phyloP scores from a whole-genome alignment of 2,329 filamentous ascomycete genomes.

The Leptographium radiaticola region DNA sequence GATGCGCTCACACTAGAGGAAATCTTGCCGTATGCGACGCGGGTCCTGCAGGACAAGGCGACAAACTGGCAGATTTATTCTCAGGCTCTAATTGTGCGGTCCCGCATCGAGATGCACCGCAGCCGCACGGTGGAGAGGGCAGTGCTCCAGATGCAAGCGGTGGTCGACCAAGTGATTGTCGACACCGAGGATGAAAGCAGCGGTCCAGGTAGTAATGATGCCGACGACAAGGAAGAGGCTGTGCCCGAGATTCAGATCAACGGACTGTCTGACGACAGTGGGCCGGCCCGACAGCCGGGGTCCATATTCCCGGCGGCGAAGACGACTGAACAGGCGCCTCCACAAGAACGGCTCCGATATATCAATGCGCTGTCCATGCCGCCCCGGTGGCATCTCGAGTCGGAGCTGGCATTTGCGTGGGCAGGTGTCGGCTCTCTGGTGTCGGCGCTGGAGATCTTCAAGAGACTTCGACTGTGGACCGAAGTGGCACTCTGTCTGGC shows the following conservation, averaged over 20 bases:
- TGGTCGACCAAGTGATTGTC: constrained; percentile 88
- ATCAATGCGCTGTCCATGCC: constrained; percentile 75
- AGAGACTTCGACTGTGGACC: constrained; percentile 83
- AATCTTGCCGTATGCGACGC: constrained; percentile 77
- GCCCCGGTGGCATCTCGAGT: constrained; percentile 85
- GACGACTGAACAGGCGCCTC: constrained; percentile 63
- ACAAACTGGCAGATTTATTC: constrained; percentile 99
- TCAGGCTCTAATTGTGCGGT: constrained; percentile 78
- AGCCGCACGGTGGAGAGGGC: constrained; percentile 82
- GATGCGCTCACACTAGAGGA: constrained; percentile 88
- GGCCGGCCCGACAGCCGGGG: constrained; percentile 37
- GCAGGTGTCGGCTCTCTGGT: constrained; percentile 73
- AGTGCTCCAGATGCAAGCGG: constrained; percentile 81
- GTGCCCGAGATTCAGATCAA: constrained; percentile 34
- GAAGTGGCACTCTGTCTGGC: constrained; percentile 88
- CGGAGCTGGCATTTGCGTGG: constrained; percentile 89
- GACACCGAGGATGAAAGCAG: constrained; percentile 42
- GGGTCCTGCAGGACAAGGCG: constrained; percentile 76
- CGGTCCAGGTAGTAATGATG: neutral
- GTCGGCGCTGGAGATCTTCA: constrained; percentile 91
- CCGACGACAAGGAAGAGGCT: constrained; percentile 11
- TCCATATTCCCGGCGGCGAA: constrained; percentile 73
- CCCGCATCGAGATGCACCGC: constrained; percentile 76
- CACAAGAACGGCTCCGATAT: constrained; percentile 64
- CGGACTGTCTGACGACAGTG: constrained; percentile 16